Conservation (phyloP, 176 grass and related monocot species). For the Triticum dicoccoides region DNA sequence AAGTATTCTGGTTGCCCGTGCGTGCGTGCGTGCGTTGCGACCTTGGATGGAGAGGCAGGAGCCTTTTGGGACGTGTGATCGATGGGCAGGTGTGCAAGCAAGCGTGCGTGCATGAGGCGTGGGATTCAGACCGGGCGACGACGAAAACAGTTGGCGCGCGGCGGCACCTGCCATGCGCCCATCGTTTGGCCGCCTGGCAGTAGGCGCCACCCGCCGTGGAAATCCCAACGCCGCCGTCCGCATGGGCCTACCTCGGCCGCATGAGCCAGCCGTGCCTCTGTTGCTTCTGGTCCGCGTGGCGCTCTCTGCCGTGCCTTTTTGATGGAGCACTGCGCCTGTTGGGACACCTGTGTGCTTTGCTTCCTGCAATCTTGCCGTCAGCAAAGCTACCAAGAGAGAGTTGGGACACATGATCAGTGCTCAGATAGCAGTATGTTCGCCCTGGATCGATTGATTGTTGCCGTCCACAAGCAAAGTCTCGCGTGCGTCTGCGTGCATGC, state of each 20-base stretch:
- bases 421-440: too few relatives aligned
- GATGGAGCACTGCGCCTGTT: neutral
- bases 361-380: too few relatives aligned
- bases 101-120: neutral
- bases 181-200: neutral
- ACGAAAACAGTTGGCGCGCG: slow-evolving; percentile 25
- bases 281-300: slow-evolving; percentile 26
- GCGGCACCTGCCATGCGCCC: slow-evolving; percentile 2
- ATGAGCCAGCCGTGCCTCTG: neutral
- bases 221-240: slow-evolving; percentile 5
- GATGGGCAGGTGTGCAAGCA: neutral
- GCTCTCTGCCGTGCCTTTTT: neutral
- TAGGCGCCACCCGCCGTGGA: neutral
- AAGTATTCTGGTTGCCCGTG: too few relatives aligned
- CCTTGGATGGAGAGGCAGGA: neutral
- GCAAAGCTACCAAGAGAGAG: too few relatives aligned
- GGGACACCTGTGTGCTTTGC: too few relatives aligned
- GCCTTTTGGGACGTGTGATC: neutral
- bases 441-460: too few relatives aligned
- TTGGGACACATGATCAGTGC: too few relatives aligned
- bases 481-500: neutral
- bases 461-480: too few relatives aligned
- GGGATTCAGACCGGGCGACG: neutral
- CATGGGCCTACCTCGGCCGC: slow-evolving; percentile 1
- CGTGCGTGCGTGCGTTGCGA: neutral